Base-by-base conservation (phyloP, 2,329 filamentous ascomycete species). In the Fusarium tricinctum region DNA sequence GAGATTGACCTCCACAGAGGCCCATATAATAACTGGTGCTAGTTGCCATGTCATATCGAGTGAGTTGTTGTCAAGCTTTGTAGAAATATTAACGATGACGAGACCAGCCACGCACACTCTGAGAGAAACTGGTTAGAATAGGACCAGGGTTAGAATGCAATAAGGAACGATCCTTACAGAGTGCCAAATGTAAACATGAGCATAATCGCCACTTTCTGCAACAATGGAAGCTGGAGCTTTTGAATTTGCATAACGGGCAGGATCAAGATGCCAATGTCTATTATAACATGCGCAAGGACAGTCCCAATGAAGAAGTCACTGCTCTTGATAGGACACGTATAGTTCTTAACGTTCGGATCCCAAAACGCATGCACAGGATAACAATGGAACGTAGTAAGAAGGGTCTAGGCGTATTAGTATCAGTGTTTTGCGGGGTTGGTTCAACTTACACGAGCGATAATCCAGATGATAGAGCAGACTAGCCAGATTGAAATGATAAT, bases 231-330 rank as follows among this genome's bases (percentile, higher is more conserved):
- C n/a, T 74, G 59, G 3, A 78, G 65, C 38, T 74, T 74, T 19
- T 64, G 59, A 3, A 78, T 70, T 45, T 78, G 71, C 2, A 76
- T 46, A 12, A 75, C 42, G 0, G 76, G 77, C 2, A 78, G 30
- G 2, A 63, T 57, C n/a, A 78, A 40, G 14, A 78, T 77, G 4
- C 48, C 58, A 7, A 77, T 26, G 17, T 78, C 77, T n/a, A 78
- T 68, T 2, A 75, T 2, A 13, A 76, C 54, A 19, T 78, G 77
- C 1, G 67, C 62, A 1, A 76, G 47, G 5, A 76, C 61, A 22
- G 63, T 66, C 1, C 60, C 62, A 14, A 65, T 59, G 22, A 65
- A 65, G 19, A 68, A 23, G 66, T 75, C 45, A 8, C 53, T 23
- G 13, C 60, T 65, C 17, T 75, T 74, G 40, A 77, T 73, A 49